Conservation (phyloP, 2,329 filamentous ascomycete genomes). For the Rhytidhysteron rufulum region DNA sequence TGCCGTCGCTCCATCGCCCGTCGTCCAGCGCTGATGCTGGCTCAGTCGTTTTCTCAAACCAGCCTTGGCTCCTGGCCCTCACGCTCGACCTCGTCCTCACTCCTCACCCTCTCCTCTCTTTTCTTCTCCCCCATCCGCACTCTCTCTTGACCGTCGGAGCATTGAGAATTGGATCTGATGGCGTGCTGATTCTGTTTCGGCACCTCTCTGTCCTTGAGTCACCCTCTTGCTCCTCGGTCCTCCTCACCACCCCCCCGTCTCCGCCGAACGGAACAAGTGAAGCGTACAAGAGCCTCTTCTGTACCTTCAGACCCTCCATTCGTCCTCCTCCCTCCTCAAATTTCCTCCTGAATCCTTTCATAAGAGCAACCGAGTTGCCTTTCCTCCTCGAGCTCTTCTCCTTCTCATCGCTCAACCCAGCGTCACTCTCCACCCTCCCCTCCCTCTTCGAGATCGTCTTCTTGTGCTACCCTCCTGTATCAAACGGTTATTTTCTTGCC, state of each 20-base stretch:
- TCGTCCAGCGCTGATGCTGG: constrained; percentile 21
- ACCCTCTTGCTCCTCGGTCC: constrained; percentile 32
- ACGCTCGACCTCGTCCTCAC: constrained; percentile 13
- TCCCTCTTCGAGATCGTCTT: constrained; percentile 22
- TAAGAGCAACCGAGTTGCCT: too few species aligned
- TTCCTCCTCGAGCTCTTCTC: too few species aligned
- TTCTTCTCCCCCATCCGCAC: constrained; percentile 20
- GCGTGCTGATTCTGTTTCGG: constrained; percentile 30
- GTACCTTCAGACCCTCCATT: constrained; percentile 22
- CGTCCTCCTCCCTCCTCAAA: constrained; percentile 12
- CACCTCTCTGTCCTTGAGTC: constrained; percentile 31
- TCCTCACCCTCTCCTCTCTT: constrained; percentile 13
- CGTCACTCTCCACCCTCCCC: constrained; percentile 20
- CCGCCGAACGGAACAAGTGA: constrained; percentile 27
- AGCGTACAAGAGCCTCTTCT: constrained; percentile 26
- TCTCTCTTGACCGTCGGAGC: constrained; percentile 33
- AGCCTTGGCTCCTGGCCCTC: constrained; percentile 30
- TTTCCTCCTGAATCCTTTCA: too few species aligned
- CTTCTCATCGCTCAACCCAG: constrained; percentile 35
- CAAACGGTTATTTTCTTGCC: constrained; percentile 15
- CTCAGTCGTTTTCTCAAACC: constrained; percentile 32
- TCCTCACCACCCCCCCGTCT: constrained; percentile 30
- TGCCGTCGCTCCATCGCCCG: constrained; percentile 6
- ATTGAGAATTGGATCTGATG: constrained; percentile 37
- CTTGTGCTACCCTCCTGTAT: constrained; percentile 10